A percentile compares a stretch with the other conserved stretches of the same genome.
Conservation (phyloP, 495 filamentous ascomycete species). For the Annulohypoxylon bovei region DNA sequence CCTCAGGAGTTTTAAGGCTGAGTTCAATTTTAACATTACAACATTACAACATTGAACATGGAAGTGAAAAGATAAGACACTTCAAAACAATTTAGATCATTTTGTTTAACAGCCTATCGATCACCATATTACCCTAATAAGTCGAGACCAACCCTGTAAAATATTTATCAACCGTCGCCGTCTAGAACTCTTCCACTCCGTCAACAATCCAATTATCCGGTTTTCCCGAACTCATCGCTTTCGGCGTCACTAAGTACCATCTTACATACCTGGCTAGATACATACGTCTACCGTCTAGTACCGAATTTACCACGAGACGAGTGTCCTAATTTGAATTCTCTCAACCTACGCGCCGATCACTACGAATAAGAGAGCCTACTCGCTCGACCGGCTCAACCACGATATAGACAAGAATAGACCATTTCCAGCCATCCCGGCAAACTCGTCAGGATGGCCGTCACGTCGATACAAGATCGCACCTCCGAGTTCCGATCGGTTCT, state of each 20-base stretch:
- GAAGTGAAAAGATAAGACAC: conserved; percentile 15
- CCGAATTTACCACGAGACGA: conserved; percentile 5
- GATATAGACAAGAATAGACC: background rate
- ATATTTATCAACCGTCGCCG: conserved; percentile 12
- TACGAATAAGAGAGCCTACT: background rate
- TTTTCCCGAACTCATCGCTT: conserved; percentile 26
- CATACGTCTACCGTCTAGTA: background rate
- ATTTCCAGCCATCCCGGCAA: conserved; percentile 25
- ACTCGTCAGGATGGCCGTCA: conserved; percentile 57
- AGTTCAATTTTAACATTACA: conserved; percentile 4
- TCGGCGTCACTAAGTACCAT: background rate
- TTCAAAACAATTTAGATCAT: background rate
- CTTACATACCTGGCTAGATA: background rate
- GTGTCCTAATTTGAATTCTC: background rate
- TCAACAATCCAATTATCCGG: conserved; percentile 25
- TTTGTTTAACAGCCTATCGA: background rate
- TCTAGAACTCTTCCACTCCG: conserved; percentile 13
- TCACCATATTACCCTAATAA: background rate
- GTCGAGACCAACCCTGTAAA: conserved; percentile 1
- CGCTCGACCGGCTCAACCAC: background rate
- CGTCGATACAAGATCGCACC: conserved; percentile 95
- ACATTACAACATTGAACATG: background rate
- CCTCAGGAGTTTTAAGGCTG: conserved; percentile 41
- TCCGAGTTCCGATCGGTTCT: conserved; percentile 92
- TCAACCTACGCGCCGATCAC: background rate